phyloP scores from a whole-genome alignment of 192 early-diverging fungal species.

The Jimgerdemannia lactiflua region DNA sequence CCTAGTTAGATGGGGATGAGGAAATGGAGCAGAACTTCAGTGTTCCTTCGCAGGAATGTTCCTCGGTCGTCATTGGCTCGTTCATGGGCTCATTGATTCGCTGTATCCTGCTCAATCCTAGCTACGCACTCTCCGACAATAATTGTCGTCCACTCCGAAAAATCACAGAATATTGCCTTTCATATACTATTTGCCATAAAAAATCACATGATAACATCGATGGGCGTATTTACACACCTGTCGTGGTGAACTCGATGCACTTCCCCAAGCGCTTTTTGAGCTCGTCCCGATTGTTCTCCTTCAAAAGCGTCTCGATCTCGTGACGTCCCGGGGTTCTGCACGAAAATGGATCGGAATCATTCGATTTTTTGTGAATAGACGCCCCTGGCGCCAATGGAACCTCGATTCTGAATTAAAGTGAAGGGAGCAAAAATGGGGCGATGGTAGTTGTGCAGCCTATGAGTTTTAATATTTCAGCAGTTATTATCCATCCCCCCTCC shows the following conservation, averaged over 20 bases:
- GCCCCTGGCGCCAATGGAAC: no score
- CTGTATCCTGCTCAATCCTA: not conserved
- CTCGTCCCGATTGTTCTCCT: constrained; percentile 42
- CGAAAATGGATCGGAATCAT: not conserved
- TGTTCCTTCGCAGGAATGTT: not conserved
- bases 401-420: no score
- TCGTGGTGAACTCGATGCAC: constrained; percentile 82
- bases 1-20: constrained; percentile 22
- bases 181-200: not conserved
- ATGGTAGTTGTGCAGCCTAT: no score
- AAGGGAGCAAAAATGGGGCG: no score
- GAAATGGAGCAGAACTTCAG: not conserved
- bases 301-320: constrained; percentile 51
- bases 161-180: no score
- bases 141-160: no score
- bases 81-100: not conserved
- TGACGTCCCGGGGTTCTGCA: constrained; percentile 58
- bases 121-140: no score
- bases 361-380: no score
- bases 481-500: no score
- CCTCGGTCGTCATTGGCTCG: not conserved
- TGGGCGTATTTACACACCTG: constrained; percentile 41
- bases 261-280: constrained; percentile 53
- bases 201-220: not conserved
- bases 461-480: no score